Evolutionary conservation across 2,329 filamentous ascomycete species (phyloP).

Genomic region (Corynespora cassiicola): DNA sequence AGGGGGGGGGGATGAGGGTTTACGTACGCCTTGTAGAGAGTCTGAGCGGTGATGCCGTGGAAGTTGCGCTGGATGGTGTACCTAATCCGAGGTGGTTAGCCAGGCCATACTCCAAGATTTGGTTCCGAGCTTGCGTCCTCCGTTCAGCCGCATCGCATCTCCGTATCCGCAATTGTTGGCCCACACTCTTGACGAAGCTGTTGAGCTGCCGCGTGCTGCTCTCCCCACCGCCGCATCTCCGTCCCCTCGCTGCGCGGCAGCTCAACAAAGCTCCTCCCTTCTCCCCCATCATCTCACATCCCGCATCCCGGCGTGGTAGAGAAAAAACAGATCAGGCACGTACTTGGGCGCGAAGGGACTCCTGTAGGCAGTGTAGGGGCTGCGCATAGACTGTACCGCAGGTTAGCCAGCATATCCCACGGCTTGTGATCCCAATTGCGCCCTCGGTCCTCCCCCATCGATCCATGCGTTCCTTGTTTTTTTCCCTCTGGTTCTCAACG

Average conservation of each 20-base stretch:
- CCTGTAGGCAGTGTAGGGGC: constrained; percentile 57
- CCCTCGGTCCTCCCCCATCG: not conserved
- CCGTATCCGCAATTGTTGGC: not conserved
- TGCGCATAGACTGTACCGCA: constrained; percentile 42
- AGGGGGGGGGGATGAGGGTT: not conserved
- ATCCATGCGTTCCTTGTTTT: not conserved
- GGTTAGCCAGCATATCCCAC: too few relatives aligned
- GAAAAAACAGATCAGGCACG: constrained; percentile 29
- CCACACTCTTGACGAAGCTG: constrained; percentile 1
- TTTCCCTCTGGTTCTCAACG: not conserved
- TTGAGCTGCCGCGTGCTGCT: not conserved
- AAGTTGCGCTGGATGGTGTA: constrained; percentile 57
- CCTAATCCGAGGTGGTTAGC: constrained; percentile 34
- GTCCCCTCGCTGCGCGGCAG: not conserved
- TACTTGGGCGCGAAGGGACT: constrained; percentile 67
- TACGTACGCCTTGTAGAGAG: constrained; percentile 56
- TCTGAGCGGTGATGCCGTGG: constrained; percentile 56
- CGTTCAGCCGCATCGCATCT: not conserved
- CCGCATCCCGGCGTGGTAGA: too few relatives aligned
- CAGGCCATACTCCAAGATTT: constrained; percentile 2
- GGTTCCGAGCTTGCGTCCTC: not conserved
- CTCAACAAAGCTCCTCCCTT: not conserved
- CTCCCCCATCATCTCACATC: constrained; percentile 1
- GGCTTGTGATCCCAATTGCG: too few relatives aligned
- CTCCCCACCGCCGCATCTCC: constrained; percentile 3